Percentiles rank a stretch among this genome's conserved stretches.
Conservation (phyloP, 31 red algal species). For the Odonthalia washingtoniensis region DNA sequence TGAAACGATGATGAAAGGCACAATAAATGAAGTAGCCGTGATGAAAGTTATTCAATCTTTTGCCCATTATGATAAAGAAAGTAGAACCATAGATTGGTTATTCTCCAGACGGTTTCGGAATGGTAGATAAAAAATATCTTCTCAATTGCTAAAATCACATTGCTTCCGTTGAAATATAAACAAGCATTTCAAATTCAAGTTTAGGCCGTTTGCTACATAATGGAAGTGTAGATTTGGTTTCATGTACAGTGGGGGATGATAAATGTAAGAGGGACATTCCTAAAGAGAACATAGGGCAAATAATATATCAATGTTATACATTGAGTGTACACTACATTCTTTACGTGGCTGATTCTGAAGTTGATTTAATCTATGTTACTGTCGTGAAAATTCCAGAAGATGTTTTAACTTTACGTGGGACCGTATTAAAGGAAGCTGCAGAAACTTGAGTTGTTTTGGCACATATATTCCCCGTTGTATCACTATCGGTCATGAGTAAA, state of each 20-base stretch:
- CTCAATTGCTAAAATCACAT: neutral
- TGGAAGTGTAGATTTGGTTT: neutral
- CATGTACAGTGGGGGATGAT: conserved; percentile 8
- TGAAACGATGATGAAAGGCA: neutral
- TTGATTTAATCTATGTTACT: neutral
- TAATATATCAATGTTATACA: neutral
- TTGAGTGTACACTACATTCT: neutral
- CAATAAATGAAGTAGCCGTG: neutral
- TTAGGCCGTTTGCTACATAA: neutral
- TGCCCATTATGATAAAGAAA: neutral
- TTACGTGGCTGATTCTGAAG: conserved; percentile 15
- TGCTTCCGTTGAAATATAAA: neutral
- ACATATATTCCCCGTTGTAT: neutral
- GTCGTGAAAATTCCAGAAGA: neutral
- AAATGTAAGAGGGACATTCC: neutral
- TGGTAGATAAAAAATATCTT: neutral
- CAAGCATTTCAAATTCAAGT: neutral
- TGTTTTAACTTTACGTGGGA: neutral
- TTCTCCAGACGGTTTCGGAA: conserved; percentile 17
- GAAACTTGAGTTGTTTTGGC: conserved; percentile 24
- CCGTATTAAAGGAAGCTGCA: neutral
- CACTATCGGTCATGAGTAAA: neutral
- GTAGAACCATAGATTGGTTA: neutral
- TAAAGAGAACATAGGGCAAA: neutral
- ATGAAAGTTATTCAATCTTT: neutral